Percentiles rank a stretch among this genome's conserved stretches.
Conservation (phyloP, 306 rosid species). For the Purshia tridentata region DNA sequence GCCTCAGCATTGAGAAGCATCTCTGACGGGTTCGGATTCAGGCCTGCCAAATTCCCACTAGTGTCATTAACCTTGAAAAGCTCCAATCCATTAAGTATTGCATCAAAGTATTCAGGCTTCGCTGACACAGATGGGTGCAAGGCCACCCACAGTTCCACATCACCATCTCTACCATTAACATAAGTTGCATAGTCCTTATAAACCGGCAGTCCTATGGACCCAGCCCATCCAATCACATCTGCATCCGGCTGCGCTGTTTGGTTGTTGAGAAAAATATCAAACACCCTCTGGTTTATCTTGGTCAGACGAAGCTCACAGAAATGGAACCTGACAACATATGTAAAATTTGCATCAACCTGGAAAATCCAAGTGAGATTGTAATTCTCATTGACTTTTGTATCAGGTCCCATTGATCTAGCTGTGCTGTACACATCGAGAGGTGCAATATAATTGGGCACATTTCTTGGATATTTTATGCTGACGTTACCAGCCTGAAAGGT, state of each 20-base stretch:
- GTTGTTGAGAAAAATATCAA: conserved; percentile 46
- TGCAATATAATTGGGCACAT: conserved; percentile 32
- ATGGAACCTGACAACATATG: conserved; percentile 49
- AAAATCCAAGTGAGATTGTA: conserved; percentile 49
- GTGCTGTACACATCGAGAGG: conserved; percentile 40
- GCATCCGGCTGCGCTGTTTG: conserved; percentile 35
- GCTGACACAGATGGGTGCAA: conserved; percentile 35
- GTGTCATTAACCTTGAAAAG: conserved; percentile 42
- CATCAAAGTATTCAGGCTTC: conserved; percentile 42
- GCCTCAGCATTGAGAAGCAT: conserved; percentile 35
- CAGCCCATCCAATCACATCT: conserved; percentile 41
- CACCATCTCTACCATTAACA: conserved; percentile 24
- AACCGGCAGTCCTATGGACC: conserved; percentile 34
- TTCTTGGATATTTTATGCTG: conserved; percentile 24
- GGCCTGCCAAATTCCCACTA: conserved; percentile 38
- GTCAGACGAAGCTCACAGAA: conserved; percentile 43
- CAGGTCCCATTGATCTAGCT: conserved; percentile 45
- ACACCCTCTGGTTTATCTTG: conserved; percentile 43
- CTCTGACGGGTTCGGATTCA: conserved; percentile 39
- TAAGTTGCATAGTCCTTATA: conserved; percentile 41
- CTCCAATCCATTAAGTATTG: conserved; percentile 50
- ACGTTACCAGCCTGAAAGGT: conserved; percentile 26
- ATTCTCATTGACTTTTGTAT: conserved; percentile 22
- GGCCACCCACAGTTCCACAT: conserved; percentile 41
- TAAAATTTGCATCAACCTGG: conserved; percentile 42